phyloP scores from a whole-genome alignment of 306 rosid genomes.

The Carpinus fangiana region DNA sequence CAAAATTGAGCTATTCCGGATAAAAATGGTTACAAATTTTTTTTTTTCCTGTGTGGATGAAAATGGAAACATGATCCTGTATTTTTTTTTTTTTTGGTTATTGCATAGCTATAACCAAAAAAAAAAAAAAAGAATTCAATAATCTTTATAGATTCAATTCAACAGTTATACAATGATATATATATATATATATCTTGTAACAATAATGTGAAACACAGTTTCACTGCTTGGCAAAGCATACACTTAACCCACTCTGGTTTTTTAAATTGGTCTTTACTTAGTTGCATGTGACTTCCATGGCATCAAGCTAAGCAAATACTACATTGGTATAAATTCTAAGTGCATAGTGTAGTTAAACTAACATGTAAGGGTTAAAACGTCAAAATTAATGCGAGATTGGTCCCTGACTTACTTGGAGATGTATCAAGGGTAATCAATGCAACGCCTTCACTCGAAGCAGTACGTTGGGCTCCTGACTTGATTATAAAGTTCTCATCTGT shows the following conservation, averaged over 20 bases:
- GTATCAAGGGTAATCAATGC: slow-evolving; percentile 85
- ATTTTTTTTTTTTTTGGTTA: too few species aligned
- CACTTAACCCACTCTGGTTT: not conserved
- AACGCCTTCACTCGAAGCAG: slow-evolving; percentile 68
- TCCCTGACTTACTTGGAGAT: slow-evolving; percentile 70
- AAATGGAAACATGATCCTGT: not conserved
- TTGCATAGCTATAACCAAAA: not conserved
- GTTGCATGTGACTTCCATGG: not conserved
- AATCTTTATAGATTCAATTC: not conserved
- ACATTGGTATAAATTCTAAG: not conserved
- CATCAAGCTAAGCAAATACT: not conserved
- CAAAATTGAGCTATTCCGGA: not conserved
- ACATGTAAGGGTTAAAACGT: not conserved
- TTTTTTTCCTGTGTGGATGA: too few species aligned
- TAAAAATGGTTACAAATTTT: not conserved
- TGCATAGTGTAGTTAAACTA: not conserved
- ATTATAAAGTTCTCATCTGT: slow-evolving; percentile 77
- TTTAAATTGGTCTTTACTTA: not conserved
- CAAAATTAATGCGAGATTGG: not conserved
- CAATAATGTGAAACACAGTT: not conserved
- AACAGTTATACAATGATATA: too few species aligned
- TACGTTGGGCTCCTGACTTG: slow-evolving; percentile 85
- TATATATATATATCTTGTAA: not conserved
- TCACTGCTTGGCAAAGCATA: not conserved
- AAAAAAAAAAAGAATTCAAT: too few species aligned